Evolutionary conservation across 768 basidiomycete genomes (phyloP).

Genomic region (Termitomyces sp.): DNA sequence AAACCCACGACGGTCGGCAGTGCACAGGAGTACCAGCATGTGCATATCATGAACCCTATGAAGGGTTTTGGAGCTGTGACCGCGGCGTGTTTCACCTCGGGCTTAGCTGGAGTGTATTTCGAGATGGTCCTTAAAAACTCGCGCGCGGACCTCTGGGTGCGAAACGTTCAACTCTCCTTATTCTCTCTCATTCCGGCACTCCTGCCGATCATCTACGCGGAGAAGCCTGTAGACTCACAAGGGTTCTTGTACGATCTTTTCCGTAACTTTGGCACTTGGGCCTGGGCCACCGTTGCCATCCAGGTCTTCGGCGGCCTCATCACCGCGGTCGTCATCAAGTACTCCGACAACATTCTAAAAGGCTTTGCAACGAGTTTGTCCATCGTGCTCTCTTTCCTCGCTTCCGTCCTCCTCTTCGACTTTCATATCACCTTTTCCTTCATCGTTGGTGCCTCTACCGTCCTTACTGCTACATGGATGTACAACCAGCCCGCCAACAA

Average conservation of each 20-base stretch:
- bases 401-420: constrained; percentile 86
- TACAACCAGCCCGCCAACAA: constrained; percentile 73
- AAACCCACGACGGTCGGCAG: constrained; percentile 50
- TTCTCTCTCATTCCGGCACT: constrained; percentile 91
- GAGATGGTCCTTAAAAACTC: constrained; percentile 89
- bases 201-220: constrained; percentile 63
- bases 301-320: constrained; percentile 93
- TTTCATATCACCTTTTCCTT: constrained; percentile 86
- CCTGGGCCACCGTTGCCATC: constrained; percentile 86
- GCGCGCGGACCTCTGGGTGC: constrained; percentile 81
- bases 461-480: constrained; percentile 87
- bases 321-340: constrained; percentile 96
- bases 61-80: constrained; percentile 82
- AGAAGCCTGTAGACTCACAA: constrained; percentile 33
- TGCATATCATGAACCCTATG: constrained; percentile 76
- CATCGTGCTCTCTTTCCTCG: constrained; percentile 93
- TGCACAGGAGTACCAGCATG: constrained; percentile 55
- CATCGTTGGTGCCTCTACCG: constrained; percentile 78
- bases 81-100: constrained; percentile 84
- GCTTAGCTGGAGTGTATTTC: constrained; percentile 89
- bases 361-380: constrained; percentile 96
- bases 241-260: constrained; percentile 60
- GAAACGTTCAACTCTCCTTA: constrained; percentile 83
- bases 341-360: constrained; percentile 91
- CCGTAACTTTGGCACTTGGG: constrained; percentile 89